Evolutionary conservation across 495 filamentous ascomycete genomes (phyloP).

Genomic region (Glutinoglossum americanum): DNA sequence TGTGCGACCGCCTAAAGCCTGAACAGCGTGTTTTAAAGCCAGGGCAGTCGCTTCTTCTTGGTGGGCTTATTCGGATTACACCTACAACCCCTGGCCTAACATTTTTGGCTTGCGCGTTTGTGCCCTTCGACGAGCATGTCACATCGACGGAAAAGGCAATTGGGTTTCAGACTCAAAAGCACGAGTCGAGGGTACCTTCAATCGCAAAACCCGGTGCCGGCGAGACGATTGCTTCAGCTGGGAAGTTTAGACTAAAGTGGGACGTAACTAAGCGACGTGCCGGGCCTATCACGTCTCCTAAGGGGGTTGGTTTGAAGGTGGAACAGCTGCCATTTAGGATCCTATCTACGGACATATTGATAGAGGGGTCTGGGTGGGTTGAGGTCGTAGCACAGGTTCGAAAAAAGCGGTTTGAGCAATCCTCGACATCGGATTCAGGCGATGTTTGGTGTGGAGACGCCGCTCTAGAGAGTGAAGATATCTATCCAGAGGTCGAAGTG

Average conservation of each 20-base stretch:
- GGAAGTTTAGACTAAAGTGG: slow-evolving; percentile 48
- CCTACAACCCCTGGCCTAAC: slow-evolving; percentile 38
- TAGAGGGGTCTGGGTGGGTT: slow-evolving; percentile 86
- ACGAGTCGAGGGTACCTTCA: slow-evolving; percentile 30
- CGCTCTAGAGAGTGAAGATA: slow-evolving; percentile 7
- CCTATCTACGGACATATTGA: slow-evolving; percentile 58
- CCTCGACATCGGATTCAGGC: slow-evolving; percentile 6
- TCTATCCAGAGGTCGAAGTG: slow-evolving; percentile 56
- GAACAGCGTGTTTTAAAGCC: slow-evolving; percentile 49
- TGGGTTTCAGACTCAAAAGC: slow-evolving; percentile 34
- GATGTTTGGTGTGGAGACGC: neutral
- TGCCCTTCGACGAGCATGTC: slow-evolving; percentile 47
- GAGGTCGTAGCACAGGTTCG: slow-evolving; percentile 64
- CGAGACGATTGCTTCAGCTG: slow-evolving; percentile 39
- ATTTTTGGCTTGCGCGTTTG: slow-evolving; percentile 58
- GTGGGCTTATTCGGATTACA: slow-evolving; percentile 74
- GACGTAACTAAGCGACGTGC: slow-evolving; percentile 58
- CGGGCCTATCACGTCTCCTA: slow-evolving; percentile 31
- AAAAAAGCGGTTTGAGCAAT: slow-evolving; percentile 20
- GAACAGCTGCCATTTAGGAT: slow-evolving; percentile 54
- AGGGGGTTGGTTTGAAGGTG: slow-evolving; percentile 28
- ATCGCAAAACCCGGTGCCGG: slow-evolving; percentile 37
- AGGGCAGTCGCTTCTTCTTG: slow-evolving; percentile 62
- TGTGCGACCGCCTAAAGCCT: slow-evolving; percentile 47
- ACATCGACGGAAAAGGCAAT: slow-evolving; percentile 61